phyloP scores from a whole-genome alignment of 768 basidiomycete genomes.

The Gyrodon lividus region DNA sequence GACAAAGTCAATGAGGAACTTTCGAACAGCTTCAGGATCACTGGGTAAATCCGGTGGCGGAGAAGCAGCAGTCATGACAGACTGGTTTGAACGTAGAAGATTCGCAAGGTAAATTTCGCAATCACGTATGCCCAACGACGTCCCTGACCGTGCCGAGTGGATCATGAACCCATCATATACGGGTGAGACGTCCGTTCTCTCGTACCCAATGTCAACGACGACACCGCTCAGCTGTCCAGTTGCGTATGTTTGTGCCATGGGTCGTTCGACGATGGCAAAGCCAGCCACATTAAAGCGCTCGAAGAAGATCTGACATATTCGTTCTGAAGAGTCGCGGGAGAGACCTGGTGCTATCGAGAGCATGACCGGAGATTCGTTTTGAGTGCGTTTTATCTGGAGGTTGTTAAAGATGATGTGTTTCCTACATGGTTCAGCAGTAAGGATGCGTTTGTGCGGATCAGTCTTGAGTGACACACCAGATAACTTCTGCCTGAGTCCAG shows the following conservation, averaged over 20 bases:
- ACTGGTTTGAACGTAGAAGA: constrained; percentile 67
- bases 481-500: constrained; percentile 84
- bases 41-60: constrained; percentile 51
- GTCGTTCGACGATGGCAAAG: constrained; percentile 76
- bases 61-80: constrained; percentile 56
- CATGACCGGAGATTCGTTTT: constrained; percentile 86
- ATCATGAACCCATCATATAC: constrained; percentile 72
- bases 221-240: constrained; percentile 69
- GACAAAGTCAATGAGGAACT: constrained; percentile 61
- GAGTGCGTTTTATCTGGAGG: constrained; percentile 73
- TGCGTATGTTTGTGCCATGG: constrained; percentile 82
- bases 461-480: constrained; percentile 58
- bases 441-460: constrained; percentile 1
- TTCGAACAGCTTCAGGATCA: constrained; percentile 46
- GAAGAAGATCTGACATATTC: constrained; percentile 82
- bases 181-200: constrained; percentile 74
- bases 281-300: constrained; percentile 90
- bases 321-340: constrained; percentile 66
- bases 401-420: constrained; percentile 78
- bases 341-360: constrained; percentile 67
- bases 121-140: constrained; percentile 65
- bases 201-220: constrained; percentile 78
- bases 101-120: constrained; percentile 77
- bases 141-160: constrained; percentile 51
- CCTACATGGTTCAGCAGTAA: constrained; percentile 43